Evolutionary conservation across 2,329 filamentous ascomycete species (phyloP).

Genomic region (Cladosporium halotolerans): DNA sequence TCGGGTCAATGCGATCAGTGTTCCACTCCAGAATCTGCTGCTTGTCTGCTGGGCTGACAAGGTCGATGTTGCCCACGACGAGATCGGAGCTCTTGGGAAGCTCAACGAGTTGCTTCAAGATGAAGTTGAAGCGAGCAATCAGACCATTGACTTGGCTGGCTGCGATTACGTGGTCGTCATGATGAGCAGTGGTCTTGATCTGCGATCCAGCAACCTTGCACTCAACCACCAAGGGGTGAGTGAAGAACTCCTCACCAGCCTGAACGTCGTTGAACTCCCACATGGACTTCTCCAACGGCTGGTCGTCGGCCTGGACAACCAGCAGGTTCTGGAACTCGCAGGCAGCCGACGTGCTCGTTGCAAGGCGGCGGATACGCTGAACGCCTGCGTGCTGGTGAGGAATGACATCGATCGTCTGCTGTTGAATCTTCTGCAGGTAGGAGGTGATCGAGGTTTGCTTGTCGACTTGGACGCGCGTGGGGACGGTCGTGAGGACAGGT

Average conservation of each 20-base stretch:
- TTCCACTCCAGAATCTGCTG: conserved; percentile 6
- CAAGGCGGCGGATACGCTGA: background rate
- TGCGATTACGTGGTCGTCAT: conserved; percentile 2
- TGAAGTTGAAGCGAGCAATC: conserved; percentile 6
- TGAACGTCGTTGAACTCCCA: conserved; percentile 4
- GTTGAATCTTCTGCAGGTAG: conserved; percentile 1
- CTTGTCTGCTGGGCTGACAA: conserved; percentile 7
- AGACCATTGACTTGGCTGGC: conserved; percentile 1
- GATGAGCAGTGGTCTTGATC: conserved; percentile 8
- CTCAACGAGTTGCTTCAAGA: conserved; percentile 5
- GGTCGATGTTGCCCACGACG: conserved; percentile 1
- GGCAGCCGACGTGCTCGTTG: conserved; percentile 32
- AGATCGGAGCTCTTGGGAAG: background rate
- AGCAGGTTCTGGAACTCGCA: conserved; percentile 53
- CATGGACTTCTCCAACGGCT: conserved; percentile 1
- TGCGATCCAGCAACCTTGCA: conserved; percentile 1
- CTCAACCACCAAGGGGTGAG: conserved; percentile 7
- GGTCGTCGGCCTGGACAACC: conserved; percentile 41
- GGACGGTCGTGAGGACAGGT: conserved; percentile 35
- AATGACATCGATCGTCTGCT: conserved; percentile 9
- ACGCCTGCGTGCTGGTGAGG: conserved; percentile 10
- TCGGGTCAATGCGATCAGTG: conserved; percentile 1
- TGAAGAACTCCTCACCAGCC: conserved; percentile 10
- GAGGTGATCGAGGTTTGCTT: background rate
- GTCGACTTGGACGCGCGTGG: conserved; percentile 22